Conservation (phyloP, 2,329 filamentous ascomycete species). For the Diaporthe citrichinensis region DNA sequence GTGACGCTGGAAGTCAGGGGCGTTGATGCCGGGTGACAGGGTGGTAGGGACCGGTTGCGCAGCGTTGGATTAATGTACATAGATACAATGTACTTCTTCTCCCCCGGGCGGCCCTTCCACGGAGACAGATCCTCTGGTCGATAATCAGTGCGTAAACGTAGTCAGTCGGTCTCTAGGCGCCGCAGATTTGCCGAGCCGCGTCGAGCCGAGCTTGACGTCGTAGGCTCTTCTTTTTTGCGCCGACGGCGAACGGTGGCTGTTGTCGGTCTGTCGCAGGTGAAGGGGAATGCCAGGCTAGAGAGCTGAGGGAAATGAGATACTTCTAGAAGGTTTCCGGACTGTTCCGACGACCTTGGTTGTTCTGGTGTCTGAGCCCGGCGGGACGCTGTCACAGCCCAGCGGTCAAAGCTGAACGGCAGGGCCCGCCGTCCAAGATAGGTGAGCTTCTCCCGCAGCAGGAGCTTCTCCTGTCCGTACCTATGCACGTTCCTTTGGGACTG, state of each 20-base stretch:
- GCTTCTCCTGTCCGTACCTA: neutral
- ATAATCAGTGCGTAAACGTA: neutral
- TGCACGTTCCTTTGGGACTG: neutral
- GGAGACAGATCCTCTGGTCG: neutral
- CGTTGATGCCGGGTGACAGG: conserved; percentile 5
- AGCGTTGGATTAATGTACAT: neutral
- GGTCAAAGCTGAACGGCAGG: conserved; percentile 29
- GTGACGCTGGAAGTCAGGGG: conserved; percentile 20
- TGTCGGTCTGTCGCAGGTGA: neutral
- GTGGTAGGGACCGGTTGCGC: neutral
- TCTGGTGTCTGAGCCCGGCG: conserved; percentile 15
- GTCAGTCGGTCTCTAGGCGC: neutral
- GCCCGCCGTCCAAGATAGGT: conserved; percentile 17
- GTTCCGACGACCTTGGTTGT: conserved; percentile 11
- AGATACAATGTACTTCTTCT: neutral
- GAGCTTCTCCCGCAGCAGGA: neutral
- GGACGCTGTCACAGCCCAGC: conserved; percentile 24
- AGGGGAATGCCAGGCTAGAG: conserved; percentile 6
- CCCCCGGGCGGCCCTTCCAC: neutral
- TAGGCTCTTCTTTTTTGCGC: neutral
- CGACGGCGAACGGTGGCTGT: neutral
- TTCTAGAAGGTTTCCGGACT: conserved; percentile 31
- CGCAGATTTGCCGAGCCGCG: neutral
- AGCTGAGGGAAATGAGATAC: neutral
- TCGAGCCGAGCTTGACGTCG: neutral